Evolutionary conservation across 495 filamentous ascomycete genomes (phyloP), one percentile per base, ranked within the genome.

Genomic region (Chaetomium fimeti): DNA sequence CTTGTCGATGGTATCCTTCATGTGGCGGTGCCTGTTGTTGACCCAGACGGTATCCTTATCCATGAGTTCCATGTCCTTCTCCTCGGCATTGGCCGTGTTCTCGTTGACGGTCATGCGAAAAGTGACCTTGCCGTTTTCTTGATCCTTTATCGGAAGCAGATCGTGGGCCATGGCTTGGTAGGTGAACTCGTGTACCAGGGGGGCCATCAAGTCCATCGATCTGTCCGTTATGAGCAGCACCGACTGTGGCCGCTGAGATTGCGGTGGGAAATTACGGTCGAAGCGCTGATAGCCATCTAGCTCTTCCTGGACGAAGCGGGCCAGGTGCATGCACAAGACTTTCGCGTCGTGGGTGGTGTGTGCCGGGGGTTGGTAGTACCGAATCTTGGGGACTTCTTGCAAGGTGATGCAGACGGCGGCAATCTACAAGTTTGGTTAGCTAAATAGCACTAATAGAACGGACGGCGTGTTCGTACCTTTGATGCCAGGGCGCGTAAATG

Each of bases 151-250:
- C 0, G 89, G 89, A 7, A 98, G 78, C 28, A 98, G 75, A 75
- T 98, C 94, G 72, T 96, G 91, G 20, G 90, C 92, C 93, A 98
- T 98, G 29, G 93, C 91, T 75, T 98, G 94, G 72, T 97, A 98
- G 12, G 95, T 98, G 71, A 98, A 98, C 70, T 98, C 94, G 75
- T 98, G 94, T 12, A 98, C 60, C 12, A 97, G 71, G 7, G 94
- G 95, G 20, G 94, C 84, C 72, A 88, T 85, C 1, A 97, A 70
- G 73, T 98, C 94, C 88, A 98, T 91, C 13, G 92, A 90, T 60
- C 94, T 85, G 77, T 98, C 94, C 1, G 91, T 89, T 57, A 98
- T 89, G 67, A 96, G 80, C 2, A 98, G 82, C 8, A 92, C 85
- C 16, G 91, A 93, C 57, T 89, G 87, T 18, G 93, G 95, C 52